Base-by-base conservation (phyloP, 345 rosid species). In the Rhodomyrtus tomentosa region DNA sequence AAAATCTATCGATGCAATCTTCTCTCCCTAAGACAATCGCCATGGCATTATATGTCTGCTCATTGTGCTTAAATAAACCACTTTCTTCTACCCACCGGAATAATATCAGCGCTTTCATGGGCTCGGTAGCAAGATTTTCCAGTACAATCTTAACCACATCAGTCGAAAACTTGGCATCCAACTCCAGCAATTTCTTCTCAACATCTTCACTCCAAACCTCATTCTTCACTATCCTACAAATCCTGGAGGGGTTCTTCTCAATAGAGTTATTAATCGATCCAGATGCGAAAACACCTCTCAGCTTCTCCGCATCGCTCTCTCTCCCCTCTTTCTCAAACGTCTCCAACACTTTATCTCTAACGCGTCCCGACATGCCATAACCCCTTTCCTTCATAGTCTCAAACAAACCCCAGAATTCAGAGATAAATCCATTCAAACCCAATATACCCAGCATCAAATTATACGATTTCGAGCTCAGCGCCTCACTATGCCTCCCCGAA, bases 81-180 rank as follows among this genome's bases (percentile, higher is more conserved):
- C 90, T 84, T 88, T 95, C 98, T 90, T 93, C 91, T 32, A 91
- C 81, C 99, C 99, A 96, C 88, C 98, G 86, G 84, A 96, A 96
- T 84, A 93, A 93, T 84, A 94, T 87, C 88, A 95, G 88, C 3
- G 95, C 95, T 91, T 96, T 95, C 51, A 84, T 87, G 0, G 98
- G 98, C 79, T 93, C 98, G 10, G 89, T 88, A n/a, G 87, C 94
- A 85, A 94, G 95, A 88, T 86, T 89, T 53, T 92, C 98, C 90
- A 95, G 72, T 58, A 94, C 91, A 88, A 81, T 85, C 90, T 88
- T 91, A 86, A 96, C 95, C 85, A 93, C 88, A 84, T 87, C 92
- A 85, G 89, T 89, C 0, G 94, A 91, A 83, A 93, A 93, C 12
- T 81, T 85, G 73, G 87, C 91, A 87, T 92, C 89, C 81, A 95